Evolutionary conservation across 345 rosid genomes (phyloP).

Genomic region (Lenwebbia sp.): DNA sequence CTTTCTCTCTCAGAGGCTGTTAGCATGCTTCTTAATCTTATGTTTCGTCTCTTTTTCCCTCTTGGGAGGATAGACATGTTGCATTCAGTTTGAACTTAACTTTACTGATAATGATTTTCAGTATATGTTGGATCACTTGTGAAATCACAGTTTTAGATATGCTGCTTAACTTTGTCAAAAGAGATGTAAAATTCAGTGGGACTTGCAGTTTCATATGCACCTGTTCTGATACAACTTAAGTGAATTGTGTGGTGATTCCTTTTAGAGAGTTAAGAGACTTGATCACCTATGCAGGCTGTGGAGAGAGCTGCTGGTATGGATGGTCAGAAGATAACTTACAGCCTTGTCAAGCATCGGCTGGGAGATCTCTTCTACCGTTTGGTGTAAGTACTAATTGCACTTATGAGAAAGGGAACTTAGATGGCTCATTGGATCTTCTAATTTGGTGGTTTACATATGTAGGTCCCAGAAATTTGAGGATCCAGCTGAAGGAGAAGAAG

Average conservation of each 20-base stretch:
- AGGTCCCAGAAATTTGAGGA: slow-evolving; percentile 99
- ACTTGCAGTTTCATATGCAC: not conserved
- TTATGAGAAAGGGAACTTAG: not conserved
- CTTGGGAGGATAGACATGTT: not conserved
- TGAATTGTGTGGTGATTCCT: not conserved
- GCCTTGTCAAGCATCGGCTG: slow-evolving; percentile 85
- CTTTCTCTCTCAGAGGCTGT: not conserved
- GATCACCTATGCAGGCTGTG: slow-evolving; percentile 45
- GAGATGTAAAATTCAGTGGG: not conserved
- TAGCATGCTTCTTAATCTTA: not conserved
- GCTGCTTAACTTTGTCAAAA: not conserved
- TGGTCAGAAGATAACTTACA: slow-evolving; percentile 92
- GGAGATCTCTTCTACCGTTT: slow-evolving; percentile 95
- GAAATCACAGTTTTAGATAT: not conserved
- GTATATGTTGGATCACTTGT: not conserved
- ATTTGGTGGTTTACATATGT: slow-evolving; percentile 3
- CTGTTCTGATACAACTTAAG: not conserved
- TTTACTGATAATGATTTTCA: not conserved
- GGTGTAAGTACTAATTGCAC: slow-evolving; percentile 44
- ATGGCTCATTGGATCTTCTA: not conserved
- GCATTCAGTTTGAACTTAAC: not conserved
- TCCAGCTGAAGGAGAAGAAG: slow-evolving; percentile 95
- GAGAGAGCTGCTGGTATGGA: slow-evolving; percentile 99
- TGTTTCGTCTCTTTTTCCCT: not conserved
- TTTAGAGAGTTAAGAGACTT: not conserved